phyloP scores from a whole-genome alignment of 78 protist genomes.

The Dictyostelium capitatum region DNA sequence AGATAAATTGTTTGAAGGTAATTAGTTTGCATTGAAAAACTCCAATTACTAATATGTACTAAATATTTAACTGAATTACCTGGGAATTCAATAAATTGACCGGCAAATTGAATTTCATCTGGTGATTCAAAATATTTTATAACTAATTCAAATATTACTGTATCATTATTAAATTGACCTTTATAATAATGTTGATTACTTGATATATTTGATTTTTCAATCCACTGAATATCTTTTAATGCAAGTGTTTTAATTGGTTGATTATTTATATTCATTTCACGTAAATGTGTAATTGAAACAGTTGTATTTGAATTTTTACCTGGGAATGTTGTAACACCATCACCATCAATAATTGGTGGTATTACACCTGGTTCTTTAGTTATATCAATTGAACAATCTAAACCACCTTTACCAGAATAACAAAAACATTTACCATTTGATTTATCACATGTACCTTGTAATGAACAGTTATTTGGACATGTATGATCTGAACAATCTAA shows the following conservation, averaged over 20 bases:
- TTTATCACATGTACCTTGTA: slow-evolving; percentile 14
- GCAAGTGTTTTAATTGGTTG: neutral
- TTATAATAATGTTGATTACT: neutral
- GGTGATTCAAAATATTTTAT: neutral
- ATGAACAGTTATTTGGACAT: slow-evolving; percentile 12
- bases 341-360: slow-evolving; percentile 11
- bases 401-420: neutral
- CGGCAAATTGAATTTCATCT: slow-evolving; percentile 14
- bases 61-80: slow-evolving; percentile 44
- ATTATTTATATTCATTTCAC: slow-evolving; percentile 20
- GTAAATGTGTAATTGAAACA: slow-evolving; percentile 16
- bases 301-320: slow-evolving; percentile 20
- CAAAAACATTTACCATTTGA: slow-evolving; percentile 35
- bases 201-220: neutral
- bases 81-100: slow-evolving; percentile 13
- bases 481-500: slow-evolving; percentile 1
- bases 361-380: neutral
- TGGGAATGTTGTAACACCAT: slow-evolving; percentile 31
- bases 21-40: neutral
- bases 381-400: neutral
- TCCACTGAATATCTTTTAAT: neutral
- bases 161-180: slow-evolving; percentile 28
- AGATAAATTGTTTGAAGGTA: slow-evolving; percentile 38
- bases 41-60: slow-evolving; percentile 22
- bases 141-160: slow-evolving; percentile 2